phyloP scores from a whole-genome alignment of 441 rosid genomes.

The Corymbia calophylla region DNA sequence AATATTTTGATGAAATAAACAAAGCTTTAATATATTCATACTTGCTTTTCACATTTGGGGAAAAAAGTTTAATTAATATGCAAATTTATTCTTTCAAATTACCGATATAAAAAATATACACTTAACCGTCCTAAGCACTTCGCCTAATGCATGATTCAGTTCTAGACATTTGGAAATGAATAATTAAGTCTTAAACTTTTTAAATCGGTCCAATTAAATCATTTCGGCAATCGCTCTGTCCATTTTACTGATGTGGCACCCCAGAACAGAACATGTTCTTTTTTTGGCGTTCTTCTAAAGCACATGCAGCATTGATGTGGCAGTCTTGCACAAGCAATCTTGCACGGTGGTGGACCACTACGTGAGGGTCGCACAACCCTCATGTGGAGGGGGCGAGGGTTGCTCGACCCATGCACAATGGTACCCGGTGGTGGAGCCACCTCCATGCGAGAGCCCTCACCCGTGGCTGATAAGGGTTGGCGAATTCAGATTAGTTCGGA shows the following conservation, averaged over 20 bases:
- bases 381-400: background rate
- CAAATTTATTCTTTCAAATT: background rate
- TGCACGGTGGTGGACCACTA: background rate
- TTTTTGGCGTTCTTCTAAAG: too few relatives aligned
- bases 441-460: background rate
- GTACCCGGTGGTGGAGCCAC: background rate
- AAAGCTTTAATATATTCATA: background rate
- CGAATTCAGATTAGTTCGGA: background rate
- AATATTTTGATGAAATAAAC: background rate
- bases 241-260: too few relatives aligned
- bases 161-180: background rate
- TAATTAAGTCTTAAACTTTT: background rate
- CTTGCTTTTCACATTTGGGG: background rate
- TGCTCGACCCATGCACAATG: background rate
- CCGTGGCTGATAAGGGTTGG: background rate
- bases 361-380: background rate
- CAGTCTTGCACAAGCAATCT: background rate
- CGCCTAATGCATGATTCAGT: background rate
- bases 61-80: too few relatives aligned
- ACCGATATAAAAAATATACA: background rate
- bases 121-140: background rate
- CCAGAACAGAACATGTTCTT: too few relatives aligned
- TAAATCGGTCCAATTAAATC: background rate
- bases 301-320: background rate
- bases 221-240: background rate